Evolutionary conservation across 176 grass and related monocot species (phyloP), one percentile per base, ranked within the genome.

Genomic region (Leersia perrieri): DNA sequence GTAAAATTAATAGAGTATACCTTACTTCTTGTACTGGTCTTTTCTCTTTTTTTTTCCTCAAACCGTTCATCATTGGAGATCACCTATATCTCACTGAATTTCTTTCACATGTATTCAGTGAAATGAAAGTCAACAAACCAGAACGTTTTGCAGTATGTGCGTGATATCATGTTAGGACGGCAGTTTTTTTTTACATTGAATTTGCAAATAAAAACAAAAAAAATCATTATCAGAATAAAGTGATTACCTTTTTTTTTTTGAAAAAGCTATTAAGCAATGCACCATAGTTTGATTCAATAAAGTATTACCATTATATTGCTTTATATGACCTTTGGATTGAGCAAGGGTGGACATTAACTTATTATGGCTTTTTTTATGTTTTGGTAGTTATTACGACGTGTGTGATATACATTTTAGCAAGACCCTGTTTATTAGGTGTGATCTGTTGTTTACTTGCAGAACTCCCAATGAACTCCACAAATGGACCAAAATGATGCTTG

Each of bases 381-480:
- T 31, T 49, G 33, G n/a, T 28, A 11, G 28, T 61, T 60, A 9
- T 28, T 33, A 22, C 33, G 22, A 63, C 42, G 20, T 26, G 16
- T 32, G 16, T 16, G 6, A 40, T 58, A 9, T 14, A 5, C 30
- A 1, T 53, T 78, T 69, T 36, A 25, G 5, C 7, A 7, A 33
- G 53, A 57, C 68, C 68, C 63, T 82, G 49, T 44, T 70, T 75
- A 61, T 11, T 57, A 55, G 38, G 38, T 33, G 62, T 81, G 49
- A 64, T 30, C 41, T 20, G 28, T 29, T 70, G 33, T 64, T 76
- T 60, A 15, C 41, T 82, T 82, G 76, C 88, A 98, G 95, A 69
- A 95, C 92, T 67, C 95, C 95, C 7, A 90, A 91, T 18, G 92
- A 98, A 40, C 90, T 98, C 47, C 90, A 98, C 66, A 98, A 91